phyloP scores from a whole-genome alignment of 495 filamentous ascomycete genomes.

The Aspergillus sclerotioniger region DNA sequence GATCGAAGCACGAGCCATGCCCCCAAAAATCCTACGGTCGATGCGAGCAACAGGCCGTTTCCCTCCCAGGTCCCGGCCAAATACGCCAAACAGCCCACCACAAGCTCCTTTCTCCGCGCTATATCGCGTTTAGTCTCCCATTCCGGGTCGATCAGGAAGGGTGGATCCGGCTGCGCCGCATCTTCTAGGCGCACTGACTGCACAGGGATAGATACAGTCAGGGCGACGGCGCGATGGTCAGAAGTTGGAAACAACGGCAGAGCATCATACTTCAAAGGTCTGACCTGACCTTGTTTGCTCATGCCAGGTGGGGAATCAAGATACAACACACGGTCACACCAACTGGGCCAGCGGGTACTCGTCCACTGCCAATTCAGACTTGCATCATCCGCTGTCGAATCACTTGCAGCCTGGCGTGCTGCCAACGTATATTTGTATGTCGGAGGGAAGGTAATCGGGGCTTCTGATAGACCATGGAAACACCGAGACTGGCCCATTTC shows the following conservation, averaged over 20 bases:
- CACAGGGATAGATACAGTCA: conserved; percentile 60
- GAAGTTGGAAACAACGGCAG: conserved; percentile 72
- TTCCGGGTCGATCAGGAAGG: conserved; percentile 53
- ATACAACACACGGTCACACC: conserved; percentile 90
- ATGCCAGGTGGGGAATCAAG: conserved; percentile 59
- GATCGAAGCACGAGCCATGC: conserved; percentile 47
- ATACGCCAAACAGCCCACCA: conserved; percentile 57
- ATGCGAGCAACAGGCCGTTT: conserved; percentile 45
- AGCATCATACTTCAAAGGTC: conserved; percentile 62
- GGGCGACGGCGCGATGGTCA: conserved; percentile 81
- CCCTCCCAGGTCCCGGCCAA: conserved; percentile 62
- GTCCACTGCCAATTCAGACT: conserved; percentile 71
- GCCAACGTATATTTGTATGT: conserved; percentile 78
- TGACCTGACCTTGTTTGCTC: conserved; percentile 32
- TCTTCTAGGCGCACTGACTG: conserved; percentile 25
- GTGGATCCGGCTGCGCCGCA: conserved; percentile 33
- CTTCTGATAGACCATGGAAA: conserved; percentile 74
- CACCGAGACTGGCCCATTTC: conserved; percentile 64
- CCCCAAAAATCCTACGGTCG: conserved; percentile 40
- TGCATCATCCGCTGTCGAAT: conserved; percentile 25
- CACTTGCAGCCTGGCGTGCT: conserved; percentile 38
- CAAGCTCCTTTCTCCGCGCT: conserved; percentile 56
- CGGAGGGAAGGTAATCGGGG: conserved; percentile 75
- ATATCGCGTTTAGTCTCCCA: conserved; percentile 48
- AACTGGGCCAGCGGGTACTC: conserved; percentile 79